Conservation (phyloP, 2,329 filamentous ascomycete genomes). For the Ceratocystis papillata region DNA sequence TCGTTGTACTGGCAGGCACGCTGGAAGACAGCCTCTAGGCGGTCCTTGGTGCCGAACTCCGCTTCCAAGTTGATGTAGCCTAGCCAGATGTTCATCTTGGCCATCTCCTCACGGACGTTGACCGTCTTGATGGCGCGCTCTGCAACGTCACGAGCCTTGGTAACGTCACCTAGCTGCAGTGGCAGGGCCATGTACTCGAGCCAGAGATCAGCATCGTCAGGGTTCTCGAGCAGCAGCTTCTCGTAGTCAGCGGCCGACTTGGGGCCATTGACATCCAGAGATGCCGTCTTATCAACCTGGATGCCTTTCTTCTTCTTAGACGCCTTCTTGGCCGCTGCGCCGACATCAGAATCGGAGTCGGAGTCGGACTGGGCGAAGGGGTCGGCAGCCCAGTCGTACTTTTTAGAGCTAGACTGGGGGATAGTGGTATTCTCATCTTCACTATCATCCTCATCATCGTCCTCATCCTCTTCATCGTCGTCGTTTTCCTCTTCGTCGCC, state of each 20-base stretch:
- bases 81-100: constrained; percentile 93
- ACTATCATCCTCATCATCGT: constrained; percentile 31
- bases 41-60: constrained; percentile 73
- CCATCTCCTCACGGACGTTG: constrained; percentile 77
- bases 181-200: constrained; percentile 99
- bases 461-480: constrained; percentile 33
- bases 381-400: constrained; percentile 80
- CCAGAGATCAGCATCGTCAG: constrained; percentile 89
- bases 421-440: constrained; percentile 31
- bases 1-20: constrained; percentile 92
- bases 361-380: constrained; percentile 50
- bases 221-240: constrained; percentile 78
- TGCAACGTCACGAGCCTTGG: constrained; percentile 77
- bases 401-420: constrained; percentile 48
- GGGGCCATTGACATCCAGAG: constrained; percentile 77
- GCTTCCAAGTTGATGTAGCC: constrained; percentile 91
- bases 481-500: constrained; percentile 34
- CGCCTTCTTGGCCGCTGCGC: constrained; percentile 58
- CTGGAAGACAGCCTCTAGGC: constrained; percentile 76
- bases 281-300: constrained; percentile 80
- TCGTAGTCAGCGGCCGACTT: constrained; percentile 89
- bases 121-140: constrained; percentile 87
- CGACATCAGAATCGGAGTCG: constrained; percentile 35
- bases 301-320: constrained; percentile 55
- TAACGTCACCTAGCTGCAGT: constrained; percentile 78